A percentile compares a stretch with the other conserved stretches of the same genome.
Conservation (phyloP, 164 flowering plant species). For the Vitis cinerea region DNA sequence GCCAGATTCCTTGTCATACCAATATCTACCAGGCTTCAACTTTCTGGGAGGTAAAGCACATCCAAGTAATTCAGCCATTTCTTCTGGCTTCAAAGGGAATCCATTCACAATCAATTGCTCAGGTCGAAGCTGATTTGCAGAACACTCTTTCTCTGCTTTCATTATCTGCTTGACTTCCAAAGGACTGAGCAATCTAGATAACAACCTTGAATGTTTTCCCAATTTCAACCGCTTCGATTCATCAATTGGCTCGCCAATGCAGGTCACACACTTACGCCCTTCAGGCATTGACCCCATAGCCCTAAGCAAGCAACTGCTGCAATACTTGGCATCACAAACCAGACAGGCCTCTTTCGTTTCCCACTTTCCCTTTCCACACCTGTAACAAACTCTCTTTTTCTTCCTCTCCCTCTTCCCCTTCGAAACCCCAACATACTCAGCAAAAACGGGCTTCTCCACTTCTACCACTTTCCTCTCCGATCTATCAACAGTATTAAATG, state of each 20-base stretch:
- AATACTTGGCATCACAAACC: conserved; percentile 87
- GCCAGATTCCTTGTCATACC: conserved; percentile 99
- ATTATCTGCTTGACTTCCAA: conserved; percentile 91
- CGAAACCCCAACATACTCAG: conserved; percentile 52
- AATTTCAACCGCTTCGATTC: conserved; percentile 70
- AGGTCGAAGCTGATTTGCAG: conserved; percentile 96
- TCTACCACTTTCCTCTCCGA: conserved; percentile 50
- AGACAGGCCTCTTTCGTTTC: conserved; percentile 84
- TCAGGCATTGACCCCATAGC: conserved; percentile 99
- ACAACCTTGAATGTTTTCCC: conserved; percentile 74
- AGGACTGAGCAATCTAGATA: conserved; percentile 74
- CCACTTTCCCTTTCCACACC: conserved; percentile 91
- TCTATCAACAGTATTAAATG: conserved; percentile 63
- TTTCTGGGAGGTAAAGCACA: conserved; percentile 82
- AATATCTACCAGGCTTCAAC: conserved; percentile 90
- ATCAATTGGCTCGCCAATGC: conserved; percentile 81
- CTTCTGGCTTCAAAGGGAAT: conserved; percentile 71
- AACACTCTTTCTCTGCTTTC: conserved; percentile 94
- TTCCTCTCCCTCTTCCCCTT: conserved; percentile 58
- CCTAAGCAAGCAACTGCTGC: conserved; percentile 88
- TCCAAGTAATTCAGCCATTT: conserved; percentile 79
- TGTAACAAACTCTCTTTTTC: conserved; percentile 56
- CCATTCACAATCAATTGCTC: conserved; percentile 92
- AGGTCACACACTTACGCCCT: conserved; percentile 96
- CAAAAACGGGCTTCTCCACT: conserved; percentile 36